These are phyloP conservation scores for Blepharisma japonicum DNA, from an alignment of 73 alveolate species.

Conservation along the genomic window DNA sequence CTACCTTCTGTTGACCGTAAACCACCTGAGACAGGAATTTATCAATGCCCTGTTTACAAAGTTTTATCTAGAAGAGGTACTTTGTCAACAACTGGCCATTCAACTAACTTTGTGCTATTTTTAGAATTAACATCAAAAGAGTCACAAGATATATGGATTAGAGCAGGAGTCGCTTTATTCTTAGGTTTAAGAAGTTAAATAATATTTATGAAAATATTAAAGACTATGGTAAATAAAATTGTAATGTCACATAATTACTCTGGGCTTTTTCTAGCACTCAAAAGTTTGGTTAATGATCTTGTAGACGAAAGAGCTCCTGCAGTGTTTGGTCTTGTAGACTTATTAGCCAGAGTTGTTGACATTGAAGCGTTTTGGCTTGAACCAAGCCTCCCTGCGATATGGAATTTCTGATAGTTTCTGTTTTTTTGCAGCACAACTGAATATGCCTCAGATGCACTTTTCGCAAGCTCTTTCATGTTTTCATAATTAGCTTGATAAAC, in stretches of 20 bases:
- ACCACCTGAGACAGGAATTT: constrained; percentile 72
- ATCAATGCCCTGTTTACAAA: constrained; percentile 97
- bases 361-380: too few species aligned
- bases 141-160: constrained; percentile 96
- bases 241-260: too few species aligned
- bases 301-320: too few species aligned
- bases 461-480: constrained; percentile 10
- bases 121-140: constrained; percentile 95
- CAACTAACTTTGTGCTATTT: constrained; percentile 98
- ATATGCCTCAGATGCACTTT: constrained; percentile 24
- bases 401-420: neutral
- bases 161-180: constrained; percentile 99
- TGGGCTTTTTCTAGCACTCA: too few species aligned
- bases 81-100: constrained; percentile 86
- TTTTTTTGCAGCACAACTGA: neutral
- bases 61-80: constrained; percentile 97
- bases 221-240: neutral
- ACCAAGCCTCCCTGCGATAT: too few species aligned
- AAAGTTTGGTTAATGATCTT: too few species aligned
- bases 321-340: too few species aligned
- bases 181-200: constrained; percentile 91
- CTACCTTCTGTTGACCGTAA: constrained; percentile 72
- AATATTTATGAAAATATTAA: neutral
- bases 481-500: constrained; percentile 1
- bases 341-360: too few species aligned